phyloP scores from a whole-genome alignment of 768 basidiomycete genomes.

The Krasilnikovozyma curviuscula region DNA sequence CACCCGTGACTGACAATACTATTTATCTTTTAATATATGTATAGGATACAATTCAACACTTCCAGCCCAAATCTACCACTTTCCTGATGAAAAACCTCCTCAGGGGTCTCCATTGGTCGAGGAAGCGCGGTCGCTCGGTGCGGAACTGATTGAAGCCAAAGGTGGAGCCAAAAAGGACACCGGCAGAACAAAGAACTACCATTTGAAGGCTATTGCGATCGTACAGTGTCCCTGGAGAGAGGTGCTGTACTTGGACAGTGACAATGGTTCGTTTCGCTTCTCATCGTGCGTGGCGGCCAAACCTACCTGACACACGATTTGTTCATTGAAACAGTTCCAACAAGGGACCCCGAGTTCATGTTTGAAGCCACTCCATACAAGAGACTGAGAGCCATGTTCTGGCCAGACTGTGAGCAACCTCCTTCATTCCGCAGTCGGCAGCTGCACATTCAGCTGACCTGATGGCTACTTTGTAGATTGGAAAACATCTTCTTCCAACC shows the following conservation, averaged over 20 bases:
- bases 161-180: constrained; percentile 20
- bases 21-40: too few species aligned
- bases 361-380: constrained; percentile 28
- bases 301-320: not conserved
- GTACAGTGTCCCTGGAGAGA: constrained; percentile 25
- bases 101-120: constrained; percentile 19
- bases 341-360: constrained; percentile 25
- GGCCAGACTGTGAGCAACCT: constrained; percentile 16
- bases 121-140: constrained; percentile 10
- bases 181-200: constrained; percentile 25
- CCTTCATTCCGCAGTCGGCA: constrained; percentile 23
- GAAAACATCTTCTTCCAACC: constrained; percentile 7
- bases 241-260: constrained; percentile 28
- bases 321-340: constrained; percentile 17
- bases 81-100: constrained; percentile 27
- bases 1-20: too few species aligned
- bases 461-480: not conserved
- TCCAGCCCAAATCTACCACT: constrained; percentile 27
- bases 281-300: not conserved
- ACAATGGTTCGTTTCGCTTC: not conserved
- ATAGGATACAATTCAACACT: constrained; percentile 19
- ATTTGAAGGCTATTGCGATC: constrained; percentile 24
- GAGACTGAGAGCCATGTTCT: constrained; percentile 24
- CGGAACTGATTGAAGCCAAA: constrained; percentile 22
- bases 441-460: not conserved